Base-by-base conservation (phyloP, 305 asterid genomes). In the Solanum hybrid region DNA sequence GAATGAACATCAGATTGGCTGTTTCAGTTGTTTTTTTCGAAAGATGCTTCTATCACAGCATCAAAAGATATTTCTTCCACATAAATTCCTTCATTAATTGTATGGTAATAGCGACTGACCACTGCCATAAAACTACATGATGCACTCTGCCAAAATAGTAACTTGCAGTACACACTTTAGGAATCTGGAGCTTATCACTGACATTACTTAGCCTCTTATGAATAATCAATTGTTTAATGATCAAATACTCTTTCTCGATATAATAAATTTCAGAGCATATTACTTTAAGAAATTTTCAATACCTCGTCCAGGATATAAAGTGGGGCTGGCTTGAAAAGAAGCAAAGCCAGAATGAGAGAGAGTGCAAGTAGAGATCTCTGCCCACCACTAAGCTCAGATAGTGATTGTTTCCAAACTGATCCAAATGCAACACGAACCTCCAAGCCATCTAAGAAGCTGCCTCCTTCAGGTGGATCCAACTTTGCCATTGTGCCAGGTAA, bases 341-440 rank as follows among this genome's bases (percentile, higher is more conserved):
- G 98, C 95, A 96, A 91, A 34, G 99, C 99, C 95, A 97, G 90
- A 89, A 97, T 97, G 88, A 97, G 91, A 87, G 99, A 97, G 89
- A 97, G 99, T 15, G 99, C 99, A 26, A 97, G 98, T 40, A 97
- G 92, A 86, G 99, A 97, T 92, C 99, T 94, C 90, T 97, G 99
- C 78, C 99, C 99, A 82, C 99, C 99, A 91, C 99, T 97, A 64
- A 97, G 99, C 92, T 97, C 99, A 71, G 99, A 97, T 87, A 97
- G 88, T 66, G 99, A 97, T 92, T 96, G 98, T 92, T 97, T 97
- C 99, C 98, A 97, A 77, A 97, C 99, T 92, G 93, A 92, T 87
- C 99, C 99, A 92, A 97, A 97, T 81, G 99, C 99, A 91, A 97
- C 99, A 80, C 95, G 94, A 90, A 97, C 99, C 92, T 97, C 99